Percentiles rank a stretch among this genome's conserved stretches.
Conservation (phyloP, 495 filamentous ascomycete genomes). For the Talaromyces nanjingensis region DNA sequence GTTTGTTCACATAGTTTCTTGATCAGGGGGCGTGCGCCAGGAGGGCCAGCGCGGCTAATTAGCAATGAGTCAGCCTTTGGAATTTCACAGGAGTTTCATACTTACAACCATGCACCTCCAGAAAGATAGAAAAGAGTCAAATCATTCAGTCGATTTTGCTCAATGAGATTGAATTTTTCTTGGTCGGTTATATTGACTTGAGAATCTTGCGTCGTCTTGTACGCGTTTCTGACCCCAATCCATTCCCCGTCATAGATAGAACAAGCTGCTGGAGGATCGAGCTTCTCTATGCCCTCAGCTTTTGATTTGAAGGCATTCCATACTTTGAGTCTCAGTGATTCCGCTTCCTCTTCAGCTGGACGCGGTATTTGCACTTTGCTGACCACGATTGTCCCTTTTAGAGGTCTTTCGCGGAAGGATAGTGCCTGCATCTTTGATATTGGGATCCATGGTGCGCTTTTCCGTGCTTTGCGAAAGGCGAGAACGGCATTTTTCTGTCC, state of each 20-base stretch:
- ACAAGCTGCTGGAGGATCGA: constrained; percentile 10
- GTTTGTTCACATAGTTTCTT: constrained; percentile 10
- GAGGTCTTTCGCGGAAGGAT: constrained; percentile 8
- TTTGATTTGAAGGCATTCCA: constrained; percentile 11
- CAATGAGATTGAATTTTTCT: constrained; percentile 11
- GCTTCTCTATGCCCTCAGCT: constrained; percentile 10
- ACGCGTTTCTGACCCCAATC: constrained; percentile 6
- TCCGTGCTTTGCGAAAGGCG: constrained; percentile 9
- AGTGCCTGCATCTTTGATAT: constrained; percentile 12
- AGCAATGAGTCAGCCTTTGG: not conserved
- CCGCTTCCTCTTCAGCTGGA: not conserved
- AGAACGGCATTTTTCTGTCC: constrained; percentile 9
- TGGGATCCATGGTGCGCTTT: constrained; percentile 5
- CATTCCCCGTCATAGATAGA: constrained; percentile 9
- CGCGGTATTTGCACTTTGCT: constrained; percentile 10
- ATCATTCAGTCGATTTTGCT: constrained; percentile 7
- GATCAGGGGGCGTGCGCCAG: constrained; percentile 11
- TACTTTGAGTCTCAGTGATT: constrained; percentile 4
- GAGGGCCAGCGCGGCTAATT: constrained; percentile 10
- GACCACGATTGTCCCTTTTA: constrained; percentile 10
- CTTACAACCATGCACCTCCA: constrained; percentile 13
- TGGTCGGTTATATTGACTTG: not conserved
- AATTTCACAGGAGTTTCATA: not conserved
- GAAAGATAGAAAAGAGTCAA: constrained; percentile 13
- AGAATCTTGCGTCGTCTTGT: not conserved